Conservation (phyloP, 2,329 filamentous ascomycete genomes). For the Byssothecium circinans region DNA sequence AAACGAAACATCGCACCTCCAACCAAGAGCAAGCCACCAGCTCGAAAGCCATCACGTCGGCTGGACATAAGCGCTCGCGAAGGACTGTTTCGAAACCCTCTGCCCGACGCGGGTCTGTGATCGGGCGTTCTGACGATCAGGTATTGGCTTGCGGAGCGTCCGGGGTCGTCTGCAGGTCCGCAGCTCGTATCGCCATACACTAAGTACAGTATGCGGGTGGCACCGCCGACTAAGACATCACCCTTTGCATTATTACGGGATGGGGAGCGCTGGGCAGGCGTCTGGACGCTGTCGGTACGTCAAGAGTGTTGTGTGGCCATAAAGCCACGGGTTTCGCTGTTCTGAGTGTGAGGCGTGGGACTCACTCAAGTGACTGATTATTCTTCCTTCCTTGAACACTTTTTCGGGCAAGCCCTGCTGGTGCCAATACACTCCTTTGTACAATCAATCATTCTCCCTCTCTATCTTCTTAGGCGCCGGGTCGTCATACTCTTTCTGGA, state of each 20-base stretch:
- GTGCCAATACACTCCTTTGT: constrained; percentile 32
- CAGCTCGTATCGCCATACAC: constrained; percentile 12
- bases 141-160: constrained; percentile 27
- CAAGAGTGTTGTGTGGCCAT: constrained; percentile 15
- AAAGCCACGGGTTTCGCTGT: constrained; percentile 23
- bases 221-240: constrained; percentile 23
- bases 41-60: constrained; percentile 12
- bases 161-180: constrained; percentile 23
- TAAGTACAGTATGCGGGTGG: constrained; percentile 21
- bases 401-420: constrained; percentile 37
- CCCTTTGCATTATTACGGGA: background rate
- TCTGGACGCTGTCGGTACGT: background rate
- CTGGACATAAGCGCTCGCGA: constrained; percentile 19
- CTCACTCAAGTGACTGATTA: constrained; percentile 8
- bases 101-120: constrained; percentile 11
- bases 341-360: constrained; percentile 8
- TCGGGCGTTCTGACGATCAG: constrained; percentile 5
- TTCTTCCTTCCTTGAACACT: constrained; percentile 24
- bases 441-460: constrained; percentile 12
- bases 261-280: background rate
- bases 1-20: constrained; percentile 16
- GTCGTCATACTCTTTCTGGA: constrained; percentile 31
- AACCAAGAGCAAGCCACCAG: constrained; percentile 7
- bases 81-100: constrained; percentile 33
- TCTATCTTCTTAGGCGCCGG: constrained; percentile 33